Evolutionary conservation across 108 stramenopile genomes (phyloP).

Genomic region (Cylindrotheca fusiformis): DNA sequence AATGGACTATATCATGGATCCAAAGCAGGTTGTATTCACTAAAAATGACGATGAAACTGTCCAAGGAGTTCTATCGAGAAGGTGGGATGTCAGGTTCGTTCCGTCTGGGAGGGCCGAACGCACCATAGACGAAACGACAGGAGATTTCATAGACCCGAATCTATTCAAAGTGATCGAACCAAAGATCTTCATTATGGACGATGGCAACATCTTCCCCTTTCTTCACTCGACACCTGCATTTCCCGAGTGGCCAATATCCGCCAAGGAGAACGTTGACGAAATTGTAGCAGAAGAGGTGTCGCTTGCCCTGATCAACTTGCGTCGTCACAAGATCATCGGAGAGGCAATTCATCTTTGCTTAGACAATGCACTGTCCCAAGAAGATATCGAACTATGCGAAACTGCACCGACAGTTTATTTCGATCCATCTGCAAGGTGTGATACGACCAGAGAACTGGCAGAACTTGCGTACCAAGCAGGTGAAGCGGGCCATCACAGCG

Average conservation of each 20-base stretch:
- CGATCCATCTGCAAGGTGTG: not conserved
- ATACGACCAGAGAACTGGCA: constrained; percentile 1
- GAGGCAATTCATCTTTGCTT: not conserved
- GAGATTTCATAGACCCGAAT: no score
- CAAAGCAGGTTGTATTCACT: no score
- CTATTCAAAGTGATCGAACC: no score
- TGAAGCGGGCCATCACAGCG: not conserved
- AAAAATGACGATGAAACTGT: no score
- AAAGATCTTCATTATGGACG: no score
- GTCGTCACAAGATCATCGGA: not conserved
- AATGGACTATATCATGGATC: no score
- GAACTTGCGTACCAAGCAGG: not conserved
- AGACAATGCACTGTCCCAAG: not conserved
- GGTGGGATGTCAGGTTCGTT: no score
- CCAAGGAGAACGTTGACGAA: constrained; percentile 1
- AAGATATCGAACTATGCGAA: not conserved
- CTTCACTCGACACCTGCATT: constrained; percentile 22
- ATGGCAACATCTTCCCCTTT: no score
- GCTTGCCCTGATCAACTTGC: constrained; percentile 6
- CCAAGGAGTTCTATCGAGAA: no score
- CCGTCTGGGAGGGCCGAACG: no score
- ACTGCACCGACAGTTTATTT: not conserved
- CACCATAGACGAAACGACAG: no score
- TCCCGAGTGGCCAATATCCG: constrained; percentile 41
- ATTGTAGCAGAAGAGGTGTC: constrained; percentile 3